Percentiles rank a stretch among this genome's conserved stretches.
Evolutionary conservation across 306 rosid species (phyloP).

Genomic region (Gillenia trifoliata): DNA sequence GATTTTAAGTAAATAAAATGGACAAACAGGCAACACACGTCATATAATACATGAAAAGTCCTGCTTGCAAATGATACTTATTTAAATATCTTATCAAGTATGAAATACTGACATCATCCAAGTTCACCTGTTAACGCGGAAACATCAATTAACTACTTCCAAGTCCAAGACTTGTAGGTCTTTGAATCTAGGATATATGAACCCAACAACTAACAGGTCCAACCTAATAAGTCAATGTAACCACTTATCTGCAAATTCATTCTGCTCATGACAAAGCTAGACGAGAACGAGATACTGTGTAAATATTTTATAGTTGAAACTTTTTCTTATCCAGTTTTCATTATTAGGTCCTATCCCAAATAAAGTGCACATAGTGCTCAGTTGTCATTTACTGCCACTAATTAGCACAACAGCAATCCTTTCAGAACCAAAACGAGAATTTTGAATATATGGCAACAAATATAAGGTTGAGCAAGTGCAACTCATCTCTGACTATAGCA

Average conservation of each 20-base stretch:
- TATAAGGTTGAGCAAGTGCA: neutral
- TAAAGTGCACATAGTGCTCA: neutral
- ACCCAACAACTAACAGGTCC: neutral
- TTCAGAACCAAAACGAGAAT: neutral
- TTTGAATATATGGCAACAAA: neutral
- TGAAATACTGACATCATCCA: neutral
- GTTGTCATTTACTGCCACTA: constrained; percentile 5
- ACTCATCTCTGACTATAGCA: constrained; percentile 3
- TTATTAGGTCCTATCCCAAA: neutral
- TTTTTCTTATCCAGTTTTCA: neutral
- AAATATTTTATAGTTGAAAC: neutral
- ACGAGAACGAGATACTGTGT: neutral
- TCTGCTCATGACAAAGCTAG: neutral
- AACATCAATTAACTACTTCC: neutral
- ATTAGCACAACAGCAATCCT: neutral
- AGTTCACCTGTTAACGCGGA: neutral
- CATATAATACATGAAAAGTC: no score
- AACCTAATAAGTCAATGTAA: neutral
- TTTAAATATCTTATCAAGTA: neutral
- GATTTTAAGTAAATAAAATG: neutral
- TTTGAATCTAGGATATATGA: neutral
- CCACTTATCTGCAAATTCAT: neutral
- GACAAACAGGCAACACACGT: neutral
- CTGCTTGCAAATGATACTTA: neutral
- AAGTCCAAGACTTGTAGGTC: neutral